phyloP scores from a whole-genome alignment of 257 asterid species.

The Schizonepeta tenuifolia region DNA sequence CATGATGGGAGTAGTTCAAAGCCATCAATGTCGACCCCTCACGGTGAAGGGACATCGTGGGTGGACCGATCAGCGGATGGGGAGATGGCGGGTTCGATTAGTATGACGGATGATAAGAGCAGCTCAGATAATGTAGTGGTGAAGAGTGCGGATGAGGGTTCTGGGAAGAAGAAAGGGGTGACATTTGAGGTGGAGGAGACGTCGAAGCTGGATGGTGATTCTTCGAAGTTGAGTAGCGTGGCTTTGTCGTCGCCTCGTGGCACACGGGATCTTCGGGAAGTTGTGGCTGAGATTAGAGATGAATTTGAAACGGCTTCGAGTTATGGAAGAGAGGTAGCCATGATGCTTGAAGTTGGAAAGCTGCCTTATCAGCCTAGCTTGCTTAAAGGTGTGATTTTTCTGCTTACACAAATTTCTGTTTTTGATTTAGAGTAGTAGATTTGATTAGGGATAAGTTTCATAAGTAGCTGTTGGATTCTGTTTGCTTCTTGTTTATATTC shows the following conservation, averaged over 20 bases:
- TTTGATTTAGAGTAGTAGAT: neutral
- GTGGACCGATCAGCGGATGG: slow-evolving; percentile 28
- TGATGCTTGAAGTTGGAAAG: slow-evolving; percentile 95
- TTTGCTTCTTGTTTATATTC: slow-evolving; percentile 16
- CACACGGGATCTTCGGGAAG: slow-evolving; percentile 78
- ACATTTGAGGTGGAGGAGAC: slow-evolving; percentile 81
- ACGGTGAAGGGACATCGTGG: slow-evolving; percentile 37
- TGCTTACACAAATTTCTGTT: neutral
- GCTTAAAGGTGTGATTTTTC: slow-evolving; percentile 61
- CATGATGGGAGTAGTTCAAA: slow-evolving; percentile 31
- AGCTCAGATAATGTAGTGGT: slow-evolving; percentile 53
- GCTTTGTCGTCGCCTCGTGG: slow-evolving; percentile 70
- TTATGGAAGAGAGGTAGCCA: slow-evolving; percentile 85
- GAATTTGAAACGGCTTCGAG: slow-evolving; percentile 84
- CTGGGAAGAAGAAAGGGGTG: slow-evolving; percentile 78
- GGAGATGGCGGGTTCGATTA: slow-evolving; percentile 43
- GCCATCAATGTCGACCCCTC: slow-evolving; percentile 30
- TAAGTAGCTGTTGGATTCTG: neutral
- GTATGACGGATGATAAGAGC: slow-evolving; percentile 60
- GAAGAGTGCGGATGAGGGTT: slow-evolving; percentile 66
- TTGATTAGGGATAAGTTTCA: slow-evolving; percentile 1
- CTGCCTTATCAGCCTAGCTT: slow-evolving; percentile 83
- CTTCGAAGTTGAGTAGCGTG: slow-evolving; percentile 67
- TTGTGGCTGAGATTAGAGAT: slow-evolving; percentile 89
- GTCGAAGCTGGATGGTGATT: slow-evolving; percentile 67